Conservation (phyloP, 768 basidiomycete species). For the Podaxis carcinomalis region DNA sequence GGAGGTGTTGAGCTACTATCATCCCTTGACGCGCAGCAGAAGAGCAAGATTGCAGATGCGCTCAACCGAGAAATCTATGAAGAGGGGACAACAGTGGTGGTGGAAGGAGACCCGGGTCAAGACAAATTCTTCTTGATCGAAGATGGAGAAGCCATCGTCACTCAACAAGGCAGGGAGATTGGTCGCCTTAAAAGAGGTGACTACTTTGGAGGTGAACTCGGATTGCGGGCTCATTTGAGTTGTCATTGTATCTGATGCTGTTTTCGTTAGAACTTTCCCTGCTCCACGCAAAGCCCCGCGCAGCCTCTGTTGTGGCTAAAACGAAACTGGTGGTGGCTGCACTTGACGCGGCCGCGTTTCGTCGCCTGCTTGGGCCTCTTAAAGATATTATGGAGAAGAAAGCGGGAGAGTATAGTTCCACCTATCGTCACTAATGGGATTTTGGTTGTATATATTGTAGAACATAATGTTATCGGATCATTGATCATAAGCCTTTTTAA, state of each 20-base stretch:
- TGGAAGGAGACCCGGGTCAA: slow-evolving; percentile 92
- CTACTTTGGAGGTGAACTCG: slow-evolving; percentile 88
- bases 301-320: slow-evolving; percentile 90
- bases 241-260: neutral
- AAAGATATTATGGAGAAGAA: slow-evolving; percentile 91
- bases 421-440: slow-evolving; percentile 27
- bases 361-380: slow-evolving; percentile 86
- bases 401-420: slow-evolving; percentile 73
- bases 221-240: slow-evolving; percentile 1
- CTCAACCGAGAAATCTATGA: slow-evolving; percentile 77
- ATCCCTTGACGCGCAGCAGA: slow-evolving; percentile 80
- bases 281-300: slow-evolving; percentile 83
- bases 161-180: slow-evolving; percentile 62
- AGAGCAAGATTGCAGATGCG: slow-evolving; percentile 97
- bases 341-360: slow-evolving; percentile 90
- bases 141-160: slow-evolving; percentile 85
- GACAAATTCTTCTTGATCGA: slow-evolving; percentile 94
- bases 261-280: slow-evolving; percentile 75
- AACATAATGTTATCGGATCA: slow-evolving; percentile 1
- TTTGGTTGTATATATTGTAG: slow-evolving; percentile 6
- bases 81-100: slow-evolving; percentile 85
- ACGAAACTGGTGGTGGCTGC: slow-evolving; percentile 90
- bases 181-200: slow-evolving; percentile 84
- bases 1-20: slow-evolving; percentile 85
- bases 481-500: neutral